Percentiles rank a stretch among this genome's conserved stretches.
These are phyloP conservation scores for Wickerhamiella occidentalis DNA, from an alignment of 805 yeast genomes.

Conservation along the genomic window DNA sequence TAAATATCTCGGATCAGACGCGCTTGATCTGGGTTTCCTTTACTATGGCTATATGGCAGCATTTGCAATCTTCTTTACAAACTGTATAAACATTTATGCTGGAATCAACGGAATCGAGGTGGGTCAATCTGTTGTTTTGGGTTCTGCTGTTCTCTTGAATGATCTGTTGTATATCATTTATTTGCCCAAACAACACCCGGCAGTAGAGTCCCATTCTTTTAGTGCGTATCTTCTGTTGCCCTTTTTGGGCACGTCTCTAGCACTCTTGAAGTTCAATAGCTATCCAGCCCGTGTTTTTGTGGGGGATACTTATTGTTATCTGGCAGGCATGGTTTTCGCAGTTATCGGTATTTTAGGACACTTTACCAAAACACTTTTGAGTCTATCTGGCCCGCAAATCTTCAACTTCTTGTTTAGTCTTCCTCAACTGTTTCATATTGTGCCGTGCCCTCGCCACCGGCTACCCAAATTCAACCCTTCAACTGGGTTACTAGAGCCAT, in stretches of 20 bases:
- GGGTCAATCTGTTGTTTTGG: slow-evolving; percentile 80
- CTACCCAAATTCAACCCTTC: slow-evolving; percentile 61
- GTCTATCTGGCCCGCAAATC: slow-evolving; percentile 84
- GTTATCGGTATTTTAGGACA: slow-evolving; percentile 94
- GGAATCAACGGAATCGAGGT: slow-evolving; percentile 96
- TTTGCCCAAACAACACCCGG: slow-evolving; percentile 37
- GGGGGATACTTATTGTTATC: slow-evolving; percentile 96
- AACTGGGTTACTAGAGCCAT: slow-evolving; percentile 68
- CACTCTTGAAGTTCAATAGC: slow-evolving; percentile 68
- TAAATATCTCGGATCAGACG: slow-evolving; percentile 22
- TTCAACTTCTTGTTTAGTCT: slow-evolving; percentile 77
- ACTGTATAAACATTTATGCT: slow-evolving; percentile 88
- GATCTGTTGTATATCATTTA: slow-evolving; percentile 53
- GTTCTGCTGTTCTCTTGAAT: slow-evolving; percentile 56
- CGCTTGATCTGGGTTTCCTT: slow-evolving; percentile 62
- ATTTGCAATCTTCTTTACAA: slow-evolving; percentile 87
- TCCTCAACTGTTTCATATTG: slow-evolving; percentile 79
- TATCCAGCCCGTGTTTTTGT: slow-evolving; percentile 90
- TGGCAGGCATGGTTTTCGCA: slow-evolving; percentile 97
- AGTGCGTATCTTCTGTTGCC: slow-evolving; percentile 74
- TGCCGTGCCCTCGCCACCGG: slow-evolving; percentile 94
- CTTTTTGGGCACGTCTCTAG: slow-evolving; percentile 71
- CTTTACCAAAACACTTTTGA: slow-evolving; percentile 80
- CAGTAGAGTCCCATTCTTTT: slow-evolving; percentile 71
- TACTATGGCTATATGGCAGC: slow-evolving; percentile 88